These are phyloP conservation scores for Bjerkandera adusta DNA, from an alignment of 1,284 basidiomycete genomes.

Conservation along the genomic window DNA sequence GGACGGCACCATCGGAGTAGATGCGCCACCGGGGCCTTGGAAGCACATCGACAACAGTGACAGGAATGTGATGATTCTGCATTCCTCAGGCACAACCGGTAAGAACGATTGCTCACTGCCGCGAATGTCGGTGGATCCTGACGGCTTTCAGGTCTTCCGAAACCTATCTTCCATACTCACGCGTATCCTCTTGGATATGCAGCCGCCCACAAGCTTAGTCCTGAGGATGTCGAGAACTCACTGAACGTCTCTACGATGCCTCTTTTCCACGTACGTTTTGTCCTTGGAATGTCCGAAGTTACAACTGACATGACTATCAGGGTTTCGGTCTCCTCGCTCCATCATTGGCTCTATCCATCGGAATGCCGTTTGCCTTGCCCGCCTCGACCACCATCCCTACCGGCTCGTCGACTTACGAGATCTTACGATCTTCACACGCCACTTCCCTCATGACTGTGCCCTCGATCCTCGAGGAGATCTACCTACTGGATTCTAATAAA, in stretches of 20 bases:
- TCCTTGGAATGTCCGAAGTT: neutral
- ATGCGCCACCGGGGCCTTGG: constrained; percentile 24
- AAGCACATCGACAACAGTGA: constrained; percentile 22
- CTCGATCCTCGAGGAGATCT: constrained; percentile 37
- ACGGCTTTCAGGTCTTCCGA: constrained; percentile 25
- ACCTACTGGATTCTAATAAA: constrained; percentile 21
- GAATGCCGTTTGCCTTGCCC: constrained; percentile 33
- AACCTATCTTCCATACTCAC: constrained; percentile 36
- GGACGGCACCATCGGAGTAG: constrained; percentile 3
- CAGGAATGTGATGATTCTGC: constrained; percentile 34
- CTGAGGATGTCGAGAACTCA: constrained; percentile 17
- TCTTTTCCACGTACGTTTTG: constrained; percentile 28
- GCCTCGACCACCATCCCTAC: constrained; percentile 35
- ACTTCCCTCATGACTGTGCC: constrained; percentile 35
- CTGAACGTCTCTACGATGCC: constrained; percentile 36
- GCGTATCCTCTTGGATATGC: constrained; percentile 32
- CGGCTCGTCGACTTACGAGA: constrained; percentile 26
- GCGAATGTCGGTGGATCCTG: neutral
- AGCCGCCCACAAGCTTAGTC: constrained; percentile 31
- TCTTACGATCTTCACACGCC: constrained; percentile 28
- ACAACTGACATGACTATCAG: neutral
- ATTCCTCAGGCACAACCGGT: constrained; percentile 38
- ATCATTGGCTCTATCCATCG: constrained; percentile 32
- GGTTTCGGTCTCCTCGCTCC: constrained; percentile 37
- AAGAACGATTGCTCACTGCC: neutral